A percentile compares a stretch with the other conserved stretches of the same genome.
Evolutionary conservation across 2,329 filamentous ascomycete genomes (phyloP).

Genomic region (Tolypocladium album): DNA sequence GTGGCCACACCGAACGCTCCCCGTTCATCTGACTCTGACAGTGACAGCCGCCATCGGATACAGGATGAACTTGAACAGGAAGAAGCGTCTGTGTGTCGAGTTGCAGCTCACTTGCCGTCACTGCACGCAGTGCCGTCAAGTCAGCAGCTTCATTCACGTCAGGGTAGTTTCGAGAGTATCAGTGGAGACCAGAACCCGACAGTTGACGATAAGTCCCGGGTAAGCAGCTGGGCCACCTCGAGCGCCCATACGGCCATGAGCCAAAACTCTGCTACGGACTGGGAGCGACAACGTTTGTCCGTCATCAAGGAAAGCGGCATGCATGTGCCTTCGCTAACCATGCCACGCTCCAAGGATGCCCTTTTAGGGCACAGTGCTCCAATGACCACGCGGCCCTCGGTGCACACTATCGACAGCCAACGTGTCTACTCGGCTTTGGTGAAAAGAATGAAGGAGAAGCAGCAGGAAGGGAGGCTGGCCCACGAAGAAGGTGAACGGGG

Average conservation of each 20-base stretch:
- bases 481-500: not conserved
- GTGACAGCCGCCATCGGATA: slow-evolving; percentile 20
- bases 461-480: slow-evolving; percentile 2
- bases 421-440: slow-evolving; percentile 56
- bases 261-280: slow-evolving; percentile 25
- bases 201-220: slow-evolving; percentile 47
- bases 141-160: slow-evolving; percentile 37
- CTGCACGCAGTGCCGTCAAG: slow-evolving; percentile 35
- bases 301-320: slow-evolving; percentile 49
- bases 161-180: slow-evolving; percentile 44
- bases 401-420: slow-evolving; percentile 36
- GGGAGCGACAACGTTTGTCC: slow-evolving; percentile 48
- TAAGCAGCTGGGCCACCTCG: slow-evolving; percentile 64
- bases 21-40: slow-evolving; percentile 9
- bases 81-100: slow-evolving; percentile 34
- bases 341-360: slow-evolving; percentile 10
- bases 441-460: slow-evolving; percentile 35
- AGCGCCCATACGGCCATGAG: slow-evolving; percentile 43
- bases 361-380: not conserved
- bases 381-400: not conserved
- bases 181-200: slow-evolving; percentile 24
- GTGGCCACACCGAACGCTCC: slow-evolving; percentile 3
- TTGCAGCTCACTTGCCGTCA: slow-evolving; percentile 37
- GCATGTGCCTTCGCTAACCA: slow-evolving; percentile 26
- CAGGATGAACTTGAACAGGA: slow-evolving; percentile 23